Evolutionary conservation across 331 rosid species (phyloP).

Genomic region (Malus hybrid): DNA sequence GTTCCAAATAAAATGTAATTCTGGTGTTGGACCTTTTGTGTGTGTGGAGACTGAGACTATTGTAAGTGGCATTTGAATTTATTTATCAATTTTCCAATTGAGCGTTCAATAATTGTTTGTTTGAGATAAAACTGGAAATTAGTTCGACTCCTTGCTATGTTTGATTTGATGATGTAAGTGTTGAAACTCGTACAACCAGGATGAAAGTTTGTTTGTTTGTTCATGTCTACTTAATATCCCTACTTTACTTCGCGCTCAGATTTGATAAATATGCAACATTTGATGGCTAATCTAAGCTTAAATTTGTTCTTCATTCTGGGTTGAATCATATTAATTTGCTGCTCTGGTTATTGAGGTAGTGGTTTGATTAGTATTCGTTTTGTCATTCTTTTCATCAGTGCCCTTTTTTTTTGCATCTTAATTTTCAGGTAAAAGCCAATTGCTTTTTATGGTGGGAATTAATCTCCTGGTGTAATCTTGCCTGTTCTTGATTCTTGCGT

Average conservation of each 20-base stretch:
- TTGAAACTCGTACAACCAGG: neutral
- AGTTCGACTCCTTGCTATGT: neutral
- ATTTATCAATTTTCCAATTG: neutral
- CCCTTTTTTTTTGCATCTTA: neutral
- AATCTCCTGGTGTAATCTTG: slow-evolving; percentile 1
- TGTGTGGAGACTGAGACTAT: neutral
- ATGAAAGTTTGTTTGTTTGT: neutral
- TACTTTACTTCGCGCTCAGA: neutral
- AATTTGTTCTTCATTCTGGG: neutral
- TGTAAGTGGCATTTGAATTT: neutral
- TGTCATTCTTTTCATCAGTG: slow-evolving; percentile 1
- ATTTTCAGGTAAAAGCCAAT: slow-evolving; percentile 38
- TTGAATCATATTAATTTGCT: neutral
- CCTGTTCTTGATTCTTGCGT: slow-evolving; percentile 13
- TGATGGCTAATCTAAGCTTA: neutral
- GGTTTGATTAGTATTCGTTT: neutral
- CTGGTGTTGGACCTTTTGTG: neutral
- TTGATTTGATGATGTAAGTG: neutral
- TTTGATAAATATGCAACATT: neutral
- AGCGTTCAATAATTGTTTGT: neutral
- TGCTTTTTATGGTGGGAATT: slow-evolving; percentile 19
- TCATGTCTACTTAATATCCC: neutral
- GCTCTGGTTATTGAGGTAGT: slow-evolving; percentile 9
- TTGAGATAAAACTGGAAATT: neutral
- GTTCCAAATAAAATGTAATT: neutral